phyloP scores from a whole-genome alignment of 1,284 basidiomycete genomes.

The Marasmius tenuissimus region DNA sequence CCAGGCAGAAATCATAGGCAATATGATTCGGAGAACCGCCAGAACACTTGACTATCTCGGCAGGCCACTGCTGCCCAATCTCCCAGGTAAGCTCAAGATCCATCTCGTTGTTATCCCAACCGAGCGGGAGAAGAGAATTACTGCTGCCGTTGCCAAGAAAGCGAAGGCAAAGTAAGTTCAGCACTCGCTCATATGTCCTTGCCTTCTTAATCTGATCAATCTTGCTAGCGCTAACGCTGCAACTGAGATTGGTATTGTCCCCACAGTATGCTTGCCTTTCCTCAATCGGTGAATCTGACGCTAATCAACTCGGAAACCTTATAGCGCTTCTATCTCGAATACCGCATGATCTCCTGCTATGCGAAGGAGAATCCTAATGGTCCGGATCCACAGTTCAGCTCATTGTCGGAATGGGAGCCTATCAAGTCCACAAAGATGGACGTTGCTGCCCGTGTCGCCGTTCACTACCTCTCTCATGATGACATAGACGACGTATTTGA shows the following conservation, averaged over 20 bases:
- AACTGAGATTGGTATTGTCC: conserved; percentile 19
- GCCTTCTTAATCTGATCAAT: background rate
- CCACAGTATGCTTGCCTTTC: conserved; percentile 18
- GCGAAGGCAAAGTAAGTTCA: conserved; percentile 22
- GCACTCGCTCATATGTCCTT: background rate
- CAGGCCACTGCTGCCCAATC: background rate
- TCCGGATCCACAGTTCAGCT: conserved; percentile 14
- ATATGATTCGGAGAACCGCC: background rate
- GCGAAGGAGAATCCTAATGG: conserved; percentile 12
- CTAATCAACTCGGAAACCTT: too few species aligned
- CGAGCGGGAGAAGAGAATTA: background rate
- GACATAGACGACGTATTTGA: conserved; percentile 7
- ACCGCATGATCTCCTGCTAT: conserved; percentile 14
- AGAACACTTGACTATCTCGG: background rate
- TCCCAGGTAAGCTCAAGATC: background rate
- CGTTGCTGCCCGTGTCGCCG: conserved; percentile 7
- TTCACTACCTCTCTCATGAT: conserved; percentile 16
- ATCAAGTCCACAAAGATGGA: conserved; percentile 23
- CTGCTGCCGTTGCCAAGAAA: background rate
- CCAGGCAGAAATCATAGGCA: conserved; percentile 16
- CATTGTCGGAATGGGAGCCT: conserved; percentile 18
- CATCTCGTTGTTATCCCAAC: background rate
- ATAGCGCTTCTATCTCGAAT: conserved; percentile 21
- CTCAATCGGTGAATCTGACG: conserved; percentile 2
- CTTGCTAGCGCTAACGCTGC: conserved; percentile 15